Base-by-base conservation (phyloP, 139 green algal genomes). In the Auxenochlorella protothecoides region DNA sequence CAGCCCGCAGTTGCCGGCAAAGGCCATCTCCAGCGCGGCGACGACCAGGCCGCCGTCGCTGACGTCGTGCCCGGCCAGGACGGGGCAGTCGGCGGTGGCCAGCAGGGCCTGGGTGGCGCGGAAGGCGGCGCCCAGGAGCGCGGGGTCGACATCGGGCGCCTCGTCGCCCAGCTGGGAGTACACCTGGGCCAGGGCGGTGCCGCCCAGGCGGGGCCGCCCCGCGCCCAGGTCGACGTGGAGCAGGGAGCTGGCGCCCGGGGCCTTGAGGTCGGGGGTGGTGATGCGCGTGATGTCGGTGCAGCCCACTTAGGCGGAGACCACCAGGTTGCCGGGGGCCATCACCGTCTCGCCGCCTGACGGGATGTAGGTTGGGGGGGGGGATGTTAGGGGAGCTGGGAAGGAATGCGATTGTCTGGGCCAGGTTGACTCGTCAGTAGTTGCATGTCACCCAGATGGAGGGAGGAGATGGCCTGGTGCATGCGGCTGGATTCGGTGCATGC, bases 241-340 rank as follows among this genome's bases (percentile, higher is more conserved):
- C 75, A 99, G 76, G 65, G 78, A 66, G 54, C 80, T 80, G 16
- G 72, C 74, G 13, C 82, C 83, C 6, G 78, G 69, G 68, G 91
- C 84, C 84, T 96, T 95, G 52, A 97, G 85, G 76, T 92, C 87
- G 27, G 87, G 85, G 4, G 87, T 92, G 9, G 94, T 79, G 27
- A 82, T 81, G 52, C 55, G 55, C 0, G 95, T 98, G 72, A 99
- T 89, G 80, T 99, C 95, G 3, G 95, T 89, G 86, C 92, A 97
- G 74, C 84, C 86, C 44, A 96, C 94, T 74, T 99, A 99, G 13
- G 89, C 81, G 59, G 81, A 91, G 53, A 99, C 86, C 4, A 99
- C 94, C 53, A 98, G 84, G 80, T 97, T 97, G 65, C 94, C 94
- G 2, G 94, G 94, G 2, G 91, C 89, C 88, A 95, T 98, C 53